phyloP scores from a whole-genome alignment of 2,329 filamentous ascomycete genomes.

The Alternaria rosae region DNA sequence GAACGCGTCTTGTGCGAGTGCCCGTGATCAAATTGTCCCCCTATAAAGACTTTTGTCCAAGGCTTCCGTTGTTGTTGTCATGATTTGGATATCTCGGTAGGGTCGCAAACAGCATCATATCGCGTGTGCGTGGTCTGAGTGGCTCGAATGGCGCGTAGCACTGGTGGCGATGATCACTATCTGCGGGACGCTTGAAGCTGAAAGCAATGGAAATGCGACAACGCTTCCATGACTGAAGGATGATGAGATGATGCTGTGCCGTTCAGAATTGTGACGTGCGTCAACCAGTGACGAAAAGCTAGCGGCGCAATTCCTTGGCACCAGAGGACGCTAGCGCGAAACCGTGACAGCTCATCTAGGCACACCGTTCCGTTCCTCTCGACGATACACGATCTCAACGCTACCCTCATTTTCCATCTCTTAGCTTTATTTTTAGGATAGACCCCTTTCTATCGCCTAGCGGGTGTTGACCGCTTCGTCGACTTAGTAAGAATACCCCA shows the following conservation, averaged over 20 bases:
- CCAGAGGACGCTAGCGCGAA: conserved; percentile 1
- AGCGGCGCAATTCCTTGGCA: background rate
- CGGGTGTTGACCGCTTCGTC: conserved; percentile 30
- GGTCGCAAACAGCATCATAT: background rate
- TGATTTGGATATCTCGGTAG: background rate
- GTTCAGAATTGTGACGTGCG: background rate
- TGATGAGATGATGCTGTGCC: background rate
- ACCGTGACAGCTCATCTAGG: conserved; percentile 20
- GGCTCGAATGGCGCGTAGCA: background rate
- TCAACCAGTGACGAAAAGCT: conserved; percentile 3
- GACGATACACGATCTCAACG: conserved; percentile 17
- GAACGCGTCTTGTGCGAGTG: background rate
- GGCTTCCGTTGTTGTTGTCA: too few species aligned
- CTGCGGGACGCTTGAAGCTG: background rate
- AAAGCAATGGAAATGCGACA: background rate
- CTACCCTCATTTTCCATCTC: conserved; percentile 11
- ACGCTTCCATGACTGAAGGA: background rate
- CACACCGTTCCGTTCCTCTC: conserved; percentile 22
- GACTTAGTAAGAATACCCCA: conserved; percentile 33
- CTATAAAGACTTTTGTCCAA: too few species aligned
- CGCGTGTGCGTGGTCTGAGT: too few species aligned
- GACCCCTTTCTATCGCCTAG: conserved; percentile 14
- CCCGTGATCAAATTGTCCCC: background rate
- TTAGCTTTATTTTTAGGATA: conserved; percentile 21
- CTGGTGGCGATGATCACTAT: background rate